These are phyloP conservation scores for Cupressus sempervirens DNA, from an alignment of 75 land plant species.

Conservation along the genomic window DNA sequence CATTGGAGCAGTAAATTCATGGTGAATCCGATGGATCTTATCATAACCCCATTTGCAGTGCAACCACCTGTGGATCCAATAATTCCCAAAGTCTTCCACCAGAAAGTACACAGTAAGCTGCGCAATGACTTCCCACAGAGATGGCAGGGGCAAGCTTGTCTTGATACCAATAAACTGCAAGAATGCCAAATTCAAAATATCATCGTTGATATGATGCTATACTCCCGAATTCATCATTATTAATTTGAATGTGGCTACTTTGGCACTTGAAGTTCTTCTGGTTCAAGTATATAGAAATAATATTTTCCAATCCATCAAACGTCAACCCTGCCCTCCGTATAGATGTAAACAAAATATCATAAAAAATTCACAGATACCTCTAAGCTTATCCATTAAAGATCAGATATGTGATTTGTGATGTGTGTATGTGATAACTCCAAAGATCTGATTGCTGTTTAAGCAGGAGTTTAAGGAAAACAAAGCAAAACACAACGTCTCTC, in stretches of 20 bases:
- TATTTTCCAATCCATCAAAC: neutral
- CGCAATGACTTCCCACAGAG: constrained; percentile 48
- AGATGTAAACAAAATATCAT: neutral
- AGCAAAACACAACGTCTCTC: neutral
- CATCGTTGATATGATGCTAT: neutral
- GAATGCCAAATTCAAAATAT: neutral
- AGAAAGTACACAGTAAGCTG: constrained; percentile 70
- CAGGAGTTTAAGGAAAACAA: neutral
- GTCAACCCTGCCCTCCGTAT: too few relatives aligned
- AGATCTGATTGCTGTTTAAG: neutral
- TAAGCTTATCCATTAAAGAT: neutral
- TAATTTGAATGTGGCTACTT: neutral
- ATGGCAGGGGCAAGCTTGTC: constrained; percentile 77
- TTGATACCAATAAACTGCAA: constrained; percentile 60
- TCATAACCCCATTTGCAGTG: constrained; percentile 86
- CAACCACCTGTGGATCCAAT: constrained; percentile 85
- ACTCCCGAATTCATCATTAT: neutral
- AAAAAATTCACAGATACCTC: neutral
- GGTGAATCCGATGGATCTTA: constrained; percentile 80
- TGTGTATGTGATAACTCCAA: neutral
- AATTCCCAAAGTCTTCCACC: constrained; percentile 84
- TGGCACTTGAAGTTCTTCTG: neutral
- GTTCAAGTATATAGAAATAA: neutral
- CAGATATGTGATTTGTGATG: neutral
- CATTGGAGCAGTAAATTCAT: constrained; percentile 83